phyloP scores from a whole-genome alignment of 768 basidiomycete species.

The Porphyrellus cyaneotinctus region DNA sequence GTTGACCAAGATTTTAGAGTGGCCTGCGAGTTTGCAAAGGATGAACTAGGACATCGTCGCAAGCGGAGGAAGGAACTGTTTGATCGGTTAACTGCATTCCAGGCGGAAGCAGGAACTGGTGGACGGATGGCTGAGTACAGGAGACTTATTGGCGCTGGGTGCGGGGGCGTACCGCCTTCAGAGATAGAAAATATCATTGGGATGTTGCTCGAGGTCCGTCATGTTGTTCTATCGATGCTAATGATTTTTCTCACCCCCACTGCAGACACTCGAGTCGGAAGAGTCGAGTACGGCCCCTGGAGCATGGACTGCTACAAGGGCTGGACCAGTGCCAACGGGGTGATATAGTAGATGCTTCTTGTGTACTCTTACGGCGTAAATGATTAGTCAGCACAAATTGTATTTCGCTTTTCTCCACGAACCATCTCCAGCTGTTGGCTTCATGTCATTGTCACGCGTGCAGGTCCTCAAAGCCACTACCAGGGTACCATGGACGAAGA shows the following conservation, averaged over 20 bases:
- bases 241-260: conserved; percentile 2
- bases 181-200: conserved; percentile 86
- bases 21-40: conserved; percentile 58
- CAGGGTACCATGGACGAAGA: conserved; percentile 52
- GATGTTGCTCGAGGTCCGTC: conserved; percentile 75
- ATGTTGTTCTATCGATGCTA: background rate
- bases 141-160: conserved; percentile 83
- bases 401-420: background rate
- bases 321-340: conserved; percentile 19
- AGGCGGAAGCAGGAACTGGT: conserved; percentile 87
- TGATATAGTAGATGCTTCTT: conserved; percentile 16
- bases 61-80: conserved; percentile 70
- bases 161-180: conserved; percentile 78
- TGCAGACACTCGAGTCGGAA: conserved; percentile 76
- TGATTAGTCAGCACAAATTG: conserved; percentile 20
- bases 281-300: conserved; percentile 60
- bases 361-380: too few species aligned
- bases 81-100: conserved; percentile 71
- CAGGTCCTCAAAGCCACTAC: conserved; percentile 48
- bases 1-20: conserved; percentile 49
- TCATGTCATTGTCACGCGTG: conserved; percentile 31
- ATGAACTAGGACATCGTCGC: conserved; percentile 61
- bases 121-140: conserved; percentile 88
- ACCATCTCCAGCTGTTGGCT: background rate
- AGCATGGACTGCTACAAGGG: conserved; percentile 36